Evolutionary conservation across 1,284 basidiomycete species (phyloP).

Genomic region (Cutaneotrichosporon arboriforme): DNA sequence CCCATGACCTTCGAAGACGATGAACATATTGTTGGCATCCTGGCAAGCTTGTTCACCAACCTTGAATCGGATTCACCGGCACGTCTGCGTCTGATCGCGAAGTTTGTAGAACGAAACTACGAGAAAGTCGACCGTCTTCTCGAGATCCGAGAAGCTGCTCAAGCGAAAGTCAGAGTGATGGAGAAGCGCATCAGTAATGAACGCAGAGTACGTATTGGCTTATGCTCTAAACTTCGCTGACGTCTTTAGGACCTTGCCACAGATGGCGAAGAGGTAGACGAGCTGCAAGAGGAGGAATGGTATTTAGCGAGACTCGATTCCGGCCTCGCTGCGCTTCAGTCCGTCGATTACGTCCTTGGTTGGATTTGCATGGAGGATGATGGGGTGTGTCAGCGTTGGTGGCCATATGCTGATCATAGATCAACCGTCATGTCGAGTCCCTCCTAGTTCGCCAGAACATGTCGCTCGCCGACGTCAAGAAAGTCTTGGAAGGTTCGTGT

Average conservation of each 20-base stretch:
- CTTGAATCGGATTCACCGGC: slow-evolving; percentile 75
- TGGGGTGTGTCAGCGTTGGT: slow-evolving; percentile 59
- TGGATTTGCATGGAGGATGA: slow-evolving; percentile 99
- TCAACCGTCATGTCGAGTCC: slow-evolving; percentile 61
- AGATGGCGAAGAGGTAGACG: slow-evolving; percentile 55
- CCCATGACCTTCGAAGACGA: slow-evolving; percentile 67
- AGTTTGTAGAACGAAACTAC: slow-evolving; percentile 87
- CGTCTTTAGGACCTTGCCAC: background rate
- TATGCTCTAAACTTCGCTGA: background rate
- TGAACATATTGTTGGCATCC: slow-evolving; percentile 79
- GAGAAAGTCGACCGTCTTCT: slow-evolving; percentile 89
- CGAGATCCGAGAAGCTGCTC: slow-evolving; percentile 72
- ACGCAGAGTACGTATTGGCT: slow-evolving; percentile 54
- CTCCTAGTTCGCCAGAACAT: slow-evolving; percentile 65
- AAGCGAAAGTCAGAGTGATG: slow-evolving; percentile 55
- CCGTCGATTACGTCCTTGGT: slow-evolving; percentile 83
- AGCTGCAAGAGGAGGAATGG: slow-evolving; percentile 67
- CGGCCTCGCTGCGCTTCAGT: slow-evolving; percentile 83
- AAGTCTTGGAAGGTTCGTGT: slow-evolving; percentile 36
- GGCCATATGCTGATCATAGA: slow-evolving; percentile 20
- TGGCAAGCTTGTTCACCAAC: slow-evolving; percentile 83
- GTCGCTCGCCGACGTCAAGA: slow-evolving; percentile 31
- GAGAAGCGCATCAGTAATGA: slow-evolving; percentile 63
- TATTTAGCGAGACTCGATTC: slow-evolving; percentile 79
- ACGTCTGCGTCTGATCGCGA: slow-evolving; percentile 77